A percentile compares a stretch with the other conserved stretches of the same genome.
Conservation (phyloP, 768 basidiomycete genomes). For the Austroboletus eburneus region DNA sequence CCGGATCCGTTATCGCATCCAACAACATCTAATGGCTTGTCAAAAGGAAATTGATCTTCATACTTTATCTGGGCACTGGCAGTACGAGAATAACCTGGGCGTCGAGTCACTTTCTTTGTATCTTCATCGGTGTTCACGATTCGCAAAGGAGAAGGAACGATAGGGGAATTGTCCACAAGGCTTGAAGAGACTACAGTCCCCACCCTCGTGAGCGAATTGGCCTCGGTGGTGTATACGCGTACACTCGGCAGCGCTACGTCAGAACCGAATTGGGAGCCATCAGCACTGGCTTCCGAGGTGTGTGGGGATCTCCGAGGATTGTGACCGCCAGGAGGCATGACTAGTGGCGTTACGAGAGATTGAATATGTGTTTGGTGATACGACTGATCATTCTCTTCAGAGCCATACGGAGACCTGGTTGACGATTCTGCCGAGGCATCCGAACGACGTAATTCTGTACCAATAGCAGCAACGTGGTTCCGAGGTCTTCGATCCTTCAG, state of each 20-base stretch:
- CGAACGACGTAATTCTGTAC: background rate
- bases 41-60: background rate
- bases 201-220: background rate
- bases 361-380: background rate
- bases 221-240: background rate
- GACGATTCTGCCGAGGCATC: background rate
- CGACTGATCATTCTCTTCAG: background rate
- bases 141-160: background rate
- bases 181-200: background rate
- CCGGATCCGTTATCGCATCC: background rate
- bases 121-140: background rate
- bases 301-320: background rate
- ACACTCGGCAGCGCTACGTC: background rate
- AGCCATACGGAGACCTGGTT: background rate
- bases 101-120: background rate
- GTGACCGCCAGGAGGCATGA: background rate
- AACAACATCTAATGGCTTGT: conserved; percentile 2
- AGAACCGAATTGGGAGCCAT: background rate
- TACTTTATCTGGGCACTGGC: background rate
- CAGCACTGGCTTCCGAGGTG: background rate
- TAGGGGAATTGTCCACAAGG: background rate
- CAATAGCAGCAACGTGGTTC: background rate
- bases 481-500: background rate
- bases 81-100: background rate
- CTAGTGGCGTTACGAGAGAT: background rate